Evolutionary conservation across 371 early-diverging fungal genomes (phyloP).

Genomic region (Mortierella sp.): DNA sequence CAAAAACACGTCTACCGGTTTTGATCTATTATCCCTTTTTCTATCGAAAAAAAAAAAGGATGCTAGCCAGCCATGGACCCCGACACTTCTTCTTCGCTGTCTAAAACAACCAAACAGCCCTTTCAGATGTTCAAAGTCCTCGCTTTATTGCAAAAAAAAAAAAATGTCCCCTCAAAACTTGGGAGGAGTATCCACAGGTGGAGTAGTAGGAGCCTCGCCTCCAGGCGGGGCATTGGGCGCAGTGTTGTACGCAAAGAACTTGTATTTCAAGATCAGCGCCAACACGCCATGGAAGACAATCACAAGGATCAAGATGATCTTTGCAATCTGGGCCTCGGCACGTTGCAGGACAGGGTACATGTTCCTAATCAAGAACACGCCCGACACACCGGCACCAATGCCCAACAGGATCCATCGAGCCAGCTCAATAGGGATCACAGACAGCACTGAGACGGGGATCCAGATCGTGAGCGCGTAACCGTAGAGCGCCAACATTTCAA

Average conservation of each 20-base stretch:
- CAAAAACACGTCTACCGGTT: too few species aligned
- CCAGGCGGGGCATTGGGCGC: constrained; percentile 10
- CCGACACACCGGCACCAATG: constrained; percentile 38
- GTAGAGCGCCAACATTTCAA: constrained; percentile 89
- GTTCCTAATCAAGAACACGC: constrained; percentile 60
- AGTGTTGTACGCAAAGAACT: constrained; percentile 71
- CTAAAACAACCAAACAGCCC: neutral
- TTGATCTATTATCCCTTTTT: too few species aligned
- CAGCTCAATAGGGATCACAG: constrained; percentile 34
- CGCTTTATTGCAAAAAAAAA: neutral
- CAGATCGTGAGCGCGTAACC: constrained; percentile 93
- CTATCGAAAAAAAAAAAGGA: too few species aligned
- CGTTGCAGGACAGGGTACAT: constrained; percentile 75
- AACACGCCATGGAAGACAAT: constrained; percentile 79
- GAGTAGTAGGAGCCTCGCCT: neutral
- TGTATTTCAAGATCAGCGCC: constrained; percentile 85
- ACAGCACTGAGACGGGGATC: constrained; percentile 90
- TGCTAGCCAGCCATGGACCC: too few species aligned
- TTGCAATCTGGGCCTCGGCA: constrained; percentile 73
- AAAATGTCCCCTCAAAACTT: neutral
- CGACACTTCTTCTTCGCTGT: neutral
- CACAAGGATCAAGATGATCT: constrained; percentile 76
- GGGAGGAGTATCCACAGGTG: neutral
- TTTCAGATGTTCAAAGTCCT: neutral
- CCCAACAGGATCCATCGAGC: constrained; percentile 47